Conservation (phyloP, 352 stramenopile genomes). For the Pythium vanterpoolii region DNA sequence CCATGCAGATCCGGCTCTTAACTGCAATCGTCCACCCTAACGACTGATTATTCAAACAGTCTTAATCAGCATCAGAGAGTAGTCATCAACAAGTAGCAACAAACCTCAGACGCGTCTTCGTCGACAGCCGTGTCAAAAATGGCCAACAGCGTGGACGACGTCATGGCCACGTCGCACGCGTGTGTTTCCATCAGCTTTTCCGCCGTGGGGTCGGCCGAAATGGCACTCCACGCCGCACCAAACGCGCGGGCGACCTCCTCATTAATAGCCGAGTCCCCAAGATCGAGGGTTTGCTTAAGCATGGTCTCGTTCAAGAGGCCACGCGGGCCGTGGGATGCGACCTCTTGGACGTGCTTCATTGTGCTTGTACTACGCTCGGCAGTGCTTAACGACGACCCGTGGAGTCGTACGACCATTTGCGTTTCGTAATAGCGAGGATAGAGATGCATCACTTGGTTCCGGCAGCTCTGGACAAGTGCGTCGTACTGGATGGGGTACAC, state of each 20-base stretch:
- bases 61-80: not conserved
- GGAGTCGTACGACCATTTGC: conserved; percentile 32
- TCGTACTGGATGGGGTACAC: not conserved
- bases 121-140: conserved; percentile 50
- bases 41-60: conserved; percentile 24
- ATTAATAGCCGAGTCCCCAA: not conserved
- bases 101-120: conserved; percentile 24
- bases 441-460: conserved; percentile 60
- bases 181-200: conserved; percentile 61
- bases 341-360: conserved; percentile 46
- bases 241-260: not conserved
- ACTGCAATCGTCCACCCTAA: conserved; percentile 50
- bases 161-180: conserved; percentile 69
- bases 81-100: not conserved
- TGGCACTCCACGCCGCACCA: conserved; percentile 18
- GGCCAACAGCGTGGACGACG: conserved; percentile 58
- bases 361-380: conserved; percentile 12
- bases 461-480: conserved; percentile 29
- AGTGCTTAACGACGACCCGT: not conserved
- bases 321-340: conserved; percentile 29
- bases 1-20: conserved; percentile 44
- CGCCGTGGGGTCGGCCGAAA: conserved; percentile 57
- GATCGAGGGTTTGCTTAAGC: conserved; percentile 3
- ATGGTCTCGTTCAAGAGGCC: conserved; percentile 12
- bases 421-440: conserved; percentile 63